Base-by-base conservation (phyloP, 2,329 filamentous ascomycete species). In the Phialophora verrucosa region DNA sequence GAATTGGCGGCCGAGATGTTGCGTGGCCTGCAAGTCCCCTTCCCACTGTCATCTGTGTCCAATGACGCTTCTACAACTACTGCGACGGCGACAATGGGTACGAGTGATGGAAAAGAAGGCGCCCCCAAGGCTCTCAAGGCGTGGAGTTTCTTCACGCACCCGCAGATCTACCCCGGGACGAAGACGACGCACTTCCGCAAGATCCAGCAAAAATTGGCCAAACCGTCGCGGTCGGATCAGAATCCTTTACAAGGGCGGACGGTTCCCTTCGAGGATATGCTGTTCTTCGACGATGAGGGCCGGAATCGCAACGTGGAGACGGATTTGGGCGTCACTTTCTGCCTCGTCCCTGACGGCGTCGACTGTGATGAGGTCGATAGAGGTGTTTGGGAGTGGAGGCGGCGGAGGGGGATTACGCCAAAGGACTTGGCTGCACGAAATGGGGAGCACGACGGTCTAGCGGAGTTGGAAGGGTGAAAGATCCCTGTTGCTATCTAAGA, bases 211-310 rank as follows among this genome's bases (percentile, higher is more conserved):
- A 84, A 59, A n/a, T 23, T 66, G 23, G 8, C 25, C 17, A 62
- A 58, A 47, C 14, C 38, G 4, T 27, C 49, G 62, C 55, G 47
- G 32, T 55, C 29, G 17, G 8, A 35, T 4, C 53, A 55, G 29
- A 32, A 20, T 31, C 53, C 25, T 10, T 12, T 31, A 2, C 11
- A 67, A 65, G 31, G 62, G 32, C 25, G 64, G 59, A 88, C 88
- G 1, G 78, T 97, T 2, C 80, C 82, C 5, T 96, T 87, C 74
- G 85, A 90, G 70, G 92, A 97, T 56, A 96, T 98, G 90, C 77
- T 98, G 38, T 98, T 98, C 78, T 98, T 98, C 72, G 94, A 98
- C 73, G 94, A 98, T 73, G 94, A 98, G 84, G 83, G 84, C 60
- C 82, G 94, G 67, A 98, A 98, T 75, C 83, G 87, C 65, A 93